phyloP scores from a whole-genome alignment of 768 basidiomycete species.

The Kwoniella heveanensis region DNA sequence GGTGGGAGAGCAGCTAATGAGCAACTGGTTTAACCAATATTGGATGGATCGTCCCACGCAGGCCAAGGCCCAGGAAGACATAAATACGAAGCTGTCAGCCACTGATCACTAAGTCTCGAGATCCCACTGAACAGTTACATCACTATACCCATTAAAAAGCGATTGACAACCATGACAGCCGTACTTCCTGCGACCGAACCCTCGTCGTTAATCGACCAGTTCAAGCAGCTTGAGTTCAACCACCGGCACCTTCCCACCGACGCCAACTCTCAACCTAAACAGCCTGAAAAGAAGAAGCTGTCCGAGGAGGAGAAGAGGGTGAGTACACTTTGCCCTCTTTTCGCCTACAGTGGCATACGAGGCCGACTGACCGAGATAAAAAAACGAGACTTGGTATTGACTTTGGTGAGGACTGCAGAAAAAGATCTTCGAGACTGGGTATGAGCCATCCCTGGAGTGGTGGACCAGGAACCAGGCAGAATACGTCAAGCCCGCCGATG shows the following conservation, averaged over 20 bases:
- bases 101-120: too few species aligned
- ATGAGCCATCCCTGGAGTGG: constrained; percentile 31
- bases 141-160: too few species aligned
- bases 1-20: not conserved
- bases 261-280: not conserved
- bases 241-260: not conserved
- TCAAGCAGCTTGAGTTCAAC: constrained; percentile 1
- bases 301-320: constrained; percentile 1
- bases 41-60: too few species aligned
- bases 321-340: too few species aligned
- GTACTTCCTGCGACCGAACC: not conserved
- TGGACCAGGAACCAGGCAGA: constrained; percentile 28
- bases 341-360: too few species aligned
- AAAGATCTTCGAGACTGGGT: constrained; percentile 22
- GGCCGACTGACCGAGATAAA: too few species aligned
- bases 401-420: too few species aligned
- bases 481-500: constrained; percentile 23
- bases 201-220: not conserved
- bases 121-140: too few species aligned
- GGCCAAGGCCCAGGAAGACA: too few species aligned
- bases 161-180: not conserved
- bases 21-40: too few species aligned
- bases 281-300: not conserved
- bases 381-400: too few species aligned
- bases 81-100: too few species aligned